Base-by-base conservation (phyloP, 163 green algal genomes). In the Trebouxiophyceae sp. region DNA sequence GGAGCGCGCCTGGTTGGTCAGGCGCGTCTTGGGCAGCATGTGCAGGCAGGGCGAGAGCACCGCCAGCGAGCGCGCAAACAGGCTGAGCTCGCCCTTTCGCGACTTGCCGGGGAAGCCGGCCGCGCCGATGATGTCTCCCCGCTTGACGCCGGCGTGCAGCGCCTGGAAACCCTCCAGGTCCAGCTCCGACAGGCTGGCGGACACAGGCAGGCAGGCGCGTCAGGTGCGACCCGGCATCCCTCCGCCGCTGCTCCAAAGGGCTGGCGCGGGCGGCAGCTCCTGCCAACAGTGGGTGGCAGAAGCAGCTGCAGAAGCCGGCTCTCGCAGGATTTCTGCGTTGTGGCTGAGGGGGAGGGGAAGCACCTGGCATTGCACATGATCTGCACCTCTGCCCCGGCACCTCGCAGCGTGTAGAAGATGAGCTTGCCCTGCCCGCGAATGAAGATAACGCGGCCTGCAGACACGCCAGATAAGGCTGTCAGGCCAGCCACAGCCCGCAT, bases 11-110 rank as follows among this genome's bases (percentile, higher is more conserved):
- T 93, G 84, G 66, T 96, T 88, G 67, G 90, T 89, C 24, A 98
- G 82, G 8, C 85, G 83, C 63, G 86, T 54, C 54, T 79, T 80
- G 8, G 94, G 94, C 27, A 95, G 86, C 93, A 98, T 98, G 81
- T 96, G 93, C 73, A 99, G 78, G 85, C 94, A 99, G 54, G 93
- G 94, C 29, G 93, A 84, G 47, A 99, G 84, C 61, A 98, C 79
- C 39, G 76, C 33, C 57, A 93, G 34, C 33, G 12, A 61, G 22
- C 33, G 22, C 0, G 93, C 86, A 73, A 99, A 98, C 34, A 99
- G 81, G 69, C 75, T 91, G 33, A 99, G 89, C 84, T 99, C 93
- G 33, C 93, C 93, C 64, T 88, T 87, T 84, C 97, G 97, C 72
- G 83, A 93, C 79, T 96, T 97, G 77, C 93, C 69, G 2, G 92